Evolutionary conservation across 2,329 filamentous ascomycete genomes (phyloP).

Genomic region (Neofusicoccum umdonicola): DNA sequence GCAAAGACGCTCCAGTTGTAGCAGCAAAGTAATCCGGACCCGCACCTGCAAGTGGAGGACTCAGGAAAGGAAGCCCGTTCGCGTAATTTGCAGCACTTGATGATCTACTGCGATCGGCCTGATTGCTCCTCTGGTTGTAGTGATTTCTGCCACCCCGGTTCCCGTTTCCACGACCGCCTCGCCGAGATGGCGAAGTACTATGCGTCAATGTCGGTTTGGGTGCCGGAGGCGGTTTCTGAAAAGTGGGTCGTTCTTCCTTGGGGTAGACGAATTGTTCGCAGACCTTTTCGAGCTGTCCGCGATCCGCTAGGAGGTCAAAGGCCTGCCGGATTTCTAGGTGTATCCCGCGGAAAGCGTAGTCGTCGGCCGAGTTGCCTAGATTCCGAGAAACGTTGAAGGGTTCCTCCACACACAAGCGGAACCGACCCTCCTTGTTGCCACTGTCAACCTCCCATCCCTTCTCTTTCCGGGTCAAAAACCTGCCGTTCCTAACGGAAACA

Average conservation of each 20-base stretch:
- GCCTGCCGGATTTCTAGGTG: constrained; percentile 87
- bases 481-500: constrained; percentile 81
- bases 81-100: constrained; percentile 54
- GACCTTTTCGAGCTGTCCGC: constrained; percentile 73
- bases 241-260: constrained; percentile 60
- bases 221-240: constrained; percentile 52
- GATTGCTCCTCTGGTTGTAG: constrained; percentile 49
- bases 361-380: constrained; percentile 92
- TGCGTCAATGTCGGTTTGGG: constrained; percentile 55
- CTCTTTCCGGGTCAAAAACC: constrained; percentile 72
- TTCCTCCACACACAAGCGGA: constrained; percentile 90
- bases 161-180: constrained; percentile 44
- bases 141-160: constrained; percentile 48
- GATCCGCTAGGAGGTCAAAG: constrained; percentile 74
- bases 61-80: constrained; percentile 39
- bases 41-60: constrained; percentile 40
- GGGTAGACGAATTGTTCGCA: constrained; percentile 89
- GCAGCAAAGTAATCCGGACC: constrained; percentile 45
- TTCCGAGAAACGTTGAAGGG: constrained; percentile 90
- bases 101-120: constrained; percentile 52
- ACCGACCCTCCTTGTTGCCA: constrained; percentile 51
- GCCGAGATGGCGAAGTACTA: constrained; percentile 48
- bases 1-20: constrained; percentile 42
- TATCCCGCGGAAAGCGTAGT: constrained; percentile 87
- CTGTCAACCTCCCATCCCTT: constrained; percentile 78